These are phyloP conservation scores for Saturnispora ahearnii DNA, from an alignment of 805 yeast species.

Conservation along the genomic window DNA sequence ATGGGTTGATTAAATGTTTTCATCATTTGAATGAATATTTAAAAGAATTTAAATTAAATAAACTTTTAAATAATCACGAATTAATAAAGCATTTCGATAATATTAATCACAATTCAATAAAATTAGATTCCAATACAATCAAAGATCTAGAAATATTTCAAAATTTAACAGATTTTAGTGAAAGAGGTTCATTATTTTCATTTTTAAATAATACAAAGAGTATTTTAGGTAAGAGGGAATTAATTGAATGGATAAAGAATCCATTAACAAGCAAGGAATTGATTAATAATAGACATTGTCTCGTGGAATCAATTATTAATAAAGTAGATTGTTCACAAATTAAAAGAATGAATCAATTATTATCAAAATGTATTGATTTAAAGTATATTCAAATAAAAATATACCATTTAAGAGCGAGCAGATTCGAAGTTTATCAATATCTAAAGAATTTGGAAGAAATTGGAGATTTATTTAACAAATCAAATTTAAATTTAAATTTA, in stretches of 20 bases:
- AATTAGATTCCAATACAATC: conserved; percentile 57
- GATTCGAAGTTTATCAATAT: conserved; percentile 51
- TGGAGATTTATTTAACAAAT: conserved; percentile 22
- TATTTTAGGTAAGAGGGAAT: conserved; percentile 57
- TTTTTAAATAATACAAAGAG: conserved; percentile 75
- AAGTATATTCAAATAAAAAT: conserved; percentile 49
- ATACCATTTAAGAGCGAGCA: conserved; percentile 48
- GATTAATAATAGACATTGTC: conserved; percentile 55
- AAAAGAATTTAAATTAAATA: conserved; percentile 51
- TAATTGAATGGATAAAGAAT: conserved; percentile 63
- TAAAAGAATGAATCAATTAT: conserved; percentile 20
- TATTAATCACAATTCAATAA: conserved; percentile 37
- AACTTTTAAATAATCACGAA: conserved; percentile 41
- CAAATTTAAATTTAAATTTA: conserved; percentile 3
- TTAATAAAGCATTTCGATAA: conserved; percentile 46
- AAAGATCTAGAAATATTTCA: conserved; percentile 66
- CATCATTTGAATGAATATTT: conserved; percentile 45
- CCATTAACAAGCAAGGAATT: conserved; percentile 52
- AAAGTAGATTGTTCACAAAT: conserved; percentile 32
- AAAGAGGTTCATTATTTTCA: conserved; percentile 70
- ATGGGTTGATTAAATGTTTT: conserved; percentile 24
- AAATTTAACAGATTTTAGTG: conserved; percentile 47
- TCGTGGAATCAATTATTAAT: conserved; percentile 42
- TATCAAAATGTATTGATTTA: conserved; percentile 41
- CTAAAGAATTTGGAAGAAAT: conserved; percentile 38